These are phyloP conservation scores for Neurospora sp. DNA, from an alignment of 495 filamentous ascomycete species.

Conservation along the genomic window DNA sequence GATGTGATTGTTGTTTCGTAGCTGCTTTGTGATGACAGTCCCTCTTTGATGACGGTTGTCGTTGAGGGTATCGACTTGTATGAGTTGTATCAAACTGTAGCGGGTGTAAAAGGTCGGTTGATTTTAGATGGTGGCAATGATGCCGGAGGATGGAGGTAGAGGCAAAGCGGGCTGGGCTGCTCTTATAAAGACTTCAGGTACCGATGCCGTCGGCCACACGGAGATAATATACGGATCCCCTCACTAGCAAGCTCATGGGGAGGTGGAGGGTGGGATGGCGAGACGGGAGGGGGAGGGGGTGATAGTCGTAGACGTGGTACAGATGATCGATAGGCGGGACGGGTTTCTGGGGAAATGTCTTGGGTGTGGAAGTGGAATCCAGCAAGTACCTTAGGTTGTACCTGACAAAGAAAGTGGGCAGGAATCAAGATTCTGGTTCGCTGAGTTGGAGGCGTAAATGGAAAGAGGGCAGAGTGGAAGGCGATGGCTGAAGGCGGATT, in stretches of 20 bases:
- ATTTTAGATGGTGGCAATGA: neutral
- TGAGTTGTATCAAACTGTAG: neutral
- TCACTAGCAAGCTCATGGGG: slow-evolving; percentile 32
- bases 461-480: neutral
- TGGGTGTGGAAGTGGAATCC: neutral
- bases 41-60: neutral
- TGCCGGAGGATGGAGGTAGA: neutral
- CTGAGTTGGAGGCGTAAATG: neutral
- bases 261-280: slow-evolving; percentile 3
- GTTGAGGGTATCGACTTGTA: neutral
- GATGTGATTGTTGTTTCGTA: neutral
- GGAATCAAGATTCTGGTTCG: neutral
- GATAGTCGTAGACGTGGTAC: neutral
- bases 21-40: neutral
- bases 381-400: neutral
- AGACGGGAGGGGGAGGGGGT: neutral
- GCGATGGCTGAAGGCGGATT: neutral
- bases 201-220: slow-evolving; percentile 15
- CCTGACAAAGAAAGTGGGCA: neutral
- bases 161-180: neutral
- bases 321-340: neutral
- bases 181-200: slow-evolving; percentile 15
- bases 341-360: neutral
- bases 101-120: neutral
- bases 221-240: slow-evolving; percentile 9